phyloP scores from a whole-genome alignment of 345 rosid species.

The Brassica cretica region DNA sequence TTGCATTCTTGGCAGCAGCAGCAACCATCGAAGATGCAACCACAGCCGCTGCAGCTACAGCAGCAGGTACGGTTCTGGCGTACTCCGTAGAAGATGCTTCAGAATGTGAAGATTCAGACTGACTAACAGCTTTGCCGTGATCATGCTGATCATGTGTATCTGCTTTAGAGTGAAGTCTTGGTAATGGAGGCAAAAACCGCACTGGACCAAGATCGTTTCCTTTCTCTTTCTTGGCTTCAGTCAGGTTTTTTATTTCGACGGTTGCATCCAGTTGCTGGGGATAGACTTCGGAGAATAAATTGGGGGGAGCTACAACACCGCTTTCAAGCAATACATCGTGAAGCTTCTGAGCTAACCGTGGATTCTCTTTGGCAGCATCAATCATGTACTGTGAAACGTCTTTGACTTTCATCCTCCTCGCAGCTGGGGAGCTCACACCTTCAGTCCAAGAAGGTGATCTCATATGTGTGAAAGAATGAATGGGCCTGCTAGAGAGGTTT shows the following conservation, averaged over 20 bases:
- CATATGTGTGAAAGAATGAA: conserved; percentile 56
- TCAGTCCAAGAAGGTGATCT: conserved; percentile 98
- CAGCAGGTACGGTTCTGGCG: conserved; percentile 67
- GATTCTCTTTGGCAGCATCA: conserved; percentile 97
- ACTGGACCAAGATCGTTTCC: conserved; percentile 36
- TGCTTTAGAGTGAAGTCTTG: conserved; percentile 38
- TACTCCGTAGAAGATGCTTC: conserved; percentile 48
- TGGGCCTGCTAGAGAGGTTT: conserved; percentile 55
- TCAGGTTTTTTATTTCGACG: conserved; percentile 43
- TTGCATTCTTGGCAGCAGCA: conserved; percentile 65
- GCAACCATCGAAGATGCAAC: conserved; percentile 97
- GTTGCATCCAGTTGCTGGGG: conserved; percentile 48
- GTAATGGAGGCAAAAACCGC: conserved; percentile 66
- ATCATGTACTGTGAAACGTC: conserved; percentile 93
- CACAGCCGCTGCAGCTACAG: conserved; percentile 85
- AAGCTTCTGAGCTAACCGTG: conserved; percentile 86
- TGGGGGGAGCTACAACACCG: conserved; percentile 89
- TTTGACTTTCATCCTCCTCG: conserved; percentile 84
- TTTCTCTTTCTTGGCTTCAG: conserved; percentile 47
- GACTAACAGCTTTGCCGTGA: conserved; percentile 34
- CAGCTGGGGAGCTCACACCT: conserved; percentile 91
- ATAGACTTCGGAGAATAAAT: conserved; percentile 72
- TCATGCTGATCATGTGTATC: conserved; percentile 37
- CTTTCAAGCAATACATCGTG: conserved; percentile 94
- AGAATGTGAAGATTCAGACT: conserved; percentile 42